A percentile compares a stretch with the other conserved stretches of the same genome.
phyloP scores from a whole-genome alignment of 2,329 filamentous ascomycete species.

The Apiospora kogelbergensis region DNA sequence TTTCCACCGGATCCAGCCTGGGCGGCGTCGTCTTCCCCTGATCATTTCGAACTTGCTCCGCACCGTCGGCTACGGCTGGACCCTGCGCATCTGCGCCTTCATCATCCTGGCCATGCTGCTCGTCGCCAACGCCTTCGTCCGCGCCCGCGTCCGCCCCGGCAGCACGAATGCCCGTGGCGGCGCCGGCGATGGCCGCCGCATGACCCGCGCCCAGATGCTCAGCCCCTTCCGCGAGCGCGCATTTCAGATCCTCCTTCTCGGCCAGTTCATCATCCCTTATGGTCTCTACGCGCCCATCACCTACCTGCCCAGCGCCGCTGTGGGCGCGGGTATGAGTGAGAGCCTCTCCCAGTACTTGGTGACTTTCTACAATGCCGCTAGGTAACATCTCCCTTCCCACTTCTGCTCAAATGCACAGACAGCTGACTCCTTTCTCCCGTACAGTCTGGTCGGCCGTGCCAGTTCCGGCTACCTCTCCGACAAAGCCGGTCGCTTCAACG shows the following conservation, averaged over 20 bases:
- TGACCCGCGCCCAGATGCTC: not conserved
- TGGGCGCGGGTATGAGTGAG: constrained; percentile 9
- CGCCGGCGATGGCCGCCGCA: not conserved
- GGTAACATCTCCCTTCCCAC: not conserved
- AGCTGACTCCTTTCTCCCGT: too few species aligned
- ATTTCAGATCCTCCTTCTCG: not conserved
- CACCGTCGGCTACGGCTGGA: constrained; percentile 41
- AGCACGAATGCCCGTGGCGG: not conserved
- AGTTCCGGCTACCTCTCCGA: constrained; percentile 16
- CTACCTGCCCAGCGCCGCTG: constrained; percentile 12
- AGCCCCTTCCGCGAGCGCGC: constrained; percentile 12
- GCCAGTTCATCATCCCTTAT: constrained; percentile 13
- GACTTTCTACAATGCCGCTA: constrained; percentile 15
- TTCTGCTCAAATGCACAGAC: not conserved
- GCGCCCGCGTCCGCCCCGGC: not conserved
- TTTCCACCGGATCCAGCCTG: constrained; percentile 52
- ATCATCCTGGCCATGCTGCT: constrained; percentile 19
- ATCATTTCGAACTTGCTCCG: constrained; percentile 55
- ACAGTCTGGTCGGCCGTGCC: constrained; percentile 13
- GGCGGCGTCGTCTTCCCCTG: constrained; percentile 62
- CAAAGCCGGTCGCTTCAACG: constrained; percentile 17
- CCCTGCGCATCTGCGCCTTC: constrained; percentile 20
- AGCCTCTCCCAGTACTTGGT: constrained; percentile 14
- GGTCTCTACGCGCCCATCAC: constrained; percentile 16
- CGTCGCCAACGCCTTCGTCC: constrained; percentile 16